Base-by-base conservation (phyloP, 257 asterid species). In the Nicotiana tomentosiformis region DNA sequence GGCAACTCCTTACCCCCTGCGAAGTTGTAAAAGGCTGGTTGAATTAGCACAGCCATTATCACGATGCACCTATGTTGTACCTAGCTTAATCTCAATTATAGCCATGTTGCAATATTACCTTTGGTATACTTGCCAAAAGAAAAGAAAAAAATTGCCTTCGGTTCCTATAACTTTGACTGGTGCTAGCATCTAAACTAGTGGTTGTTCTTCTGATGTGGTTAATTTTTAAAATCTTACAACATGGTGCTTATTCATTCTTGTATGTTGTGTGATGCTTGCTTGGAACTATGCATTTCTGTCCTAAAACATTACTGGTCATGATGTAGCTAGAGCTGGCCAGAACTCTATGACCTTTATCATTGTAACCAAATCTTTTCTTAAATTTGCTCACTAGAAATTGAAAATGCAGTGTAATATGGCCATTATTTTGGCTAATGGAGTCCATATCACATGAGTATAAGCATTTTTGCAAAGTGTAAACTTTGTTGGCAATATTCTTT, bases 161-260 rank as follows among this genome's bases (percentile, higher is more conserved):
- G 26, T 23, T 23, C 26, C 26, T 23, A 23, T 23, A 23, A 23
- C 26, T 23, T 23, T 23, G 60, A 4, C 14, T 15, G 60, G 12
- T 70, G 78, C 78, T 43, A 55, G 78, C 57, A 43, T 70, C 57
- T 70, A 70, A 39, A 70, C 5, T 70, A 70, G 57, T 70, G 57
- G 58, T 57, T 5, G 23, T 57, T 57, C 26, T 57, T 57, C 23
- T 57, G 23, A 17, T 57, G 64, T 17, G 64, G 17, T 69, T 20
- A 30, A n/a, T 72, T 20, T 29, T 43, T 72, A 10, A 30, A 12
- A 72, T 72, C 60, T 72, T 72, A 1, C 58, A 5, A 43, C 49
- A 20, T 39, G 78, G 58, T 70, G 78, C 18, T 43, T 39, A 51
- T 51, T 11, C 57, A 51, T 51, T 51, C 16, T 4, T 17, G 3